Percentiles rank a stretch among this genome's conserved stretches.
phyloP scores from a whole-genome alignment of 805 yeast species.

The Diddensiella santjacobensis region DNA sequence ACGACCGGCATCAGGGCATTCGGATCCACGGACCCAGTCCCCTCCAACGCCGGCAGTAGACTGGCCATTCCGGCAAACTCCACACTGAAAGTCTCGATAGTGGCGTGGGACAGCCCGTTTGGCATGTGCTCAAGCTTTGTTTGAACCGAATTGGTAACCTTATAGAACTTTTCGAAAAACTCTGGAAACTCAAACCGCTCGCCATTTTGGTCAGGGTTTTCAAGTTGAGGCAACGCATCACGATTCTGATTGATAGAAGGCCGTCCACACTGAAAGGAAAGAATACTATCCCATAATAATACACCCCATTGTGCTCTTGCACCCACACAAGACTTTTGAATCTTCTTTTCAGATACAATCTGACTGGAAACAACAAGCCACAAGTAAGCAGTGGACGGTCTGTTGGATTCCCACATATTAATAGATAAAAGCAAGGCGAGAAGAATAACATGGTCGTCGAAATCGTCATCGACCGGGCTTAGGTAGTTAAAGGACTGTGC shows the following conservation, averaged over 20 bases:
- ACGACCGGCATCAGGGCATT: constrained; percentile 3
- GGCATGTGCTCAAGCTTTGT: constrained; percentile 2
- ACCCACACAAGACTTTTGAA: constrained; percentile 5
- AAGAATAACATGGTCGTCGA: constrained; percentile 4
- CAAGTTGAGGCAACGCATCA: background rate
- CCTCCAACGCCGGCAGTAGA: constrained; percentile 4
- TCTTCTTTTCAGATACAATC: constrained; percentile 20
- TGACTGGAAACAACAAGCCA: constrained; percentile 25
- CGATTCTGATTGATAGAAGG: constrained; percentile 2
- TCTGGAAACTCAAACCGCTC: background rate
- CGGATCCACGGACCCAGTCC: background rate
- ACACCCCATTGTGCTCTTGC: constrained; percentile 24
- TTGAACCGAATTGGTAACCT: constrained; percentile 1
- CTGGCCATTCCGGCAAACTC: constrained; percentile 9
- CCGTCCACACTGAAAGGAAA: constrained; percentile 20
- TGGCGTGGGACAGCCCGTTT: constrained; percentile 2
- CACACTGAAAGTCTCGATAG: constrained; percentile 11
- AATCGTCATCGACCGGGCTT: constrained; percentile 4
- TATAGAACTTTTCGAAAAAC: constrained; percentile 6
- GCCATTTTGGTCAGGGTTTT: background rate
- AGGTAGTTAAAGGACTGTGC: background rate
- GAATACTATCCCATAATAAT: constrained; percentile 25
- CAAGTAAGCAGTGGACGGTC: constrained; percentile 23
- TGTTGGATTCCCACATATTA: constrained; percentile 22
- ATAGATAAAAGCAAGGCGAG: constrained; percentile 20